Conservation (phyloP, 352 stramenopile genomes). For the Stramenopiles sp. region DNA sequence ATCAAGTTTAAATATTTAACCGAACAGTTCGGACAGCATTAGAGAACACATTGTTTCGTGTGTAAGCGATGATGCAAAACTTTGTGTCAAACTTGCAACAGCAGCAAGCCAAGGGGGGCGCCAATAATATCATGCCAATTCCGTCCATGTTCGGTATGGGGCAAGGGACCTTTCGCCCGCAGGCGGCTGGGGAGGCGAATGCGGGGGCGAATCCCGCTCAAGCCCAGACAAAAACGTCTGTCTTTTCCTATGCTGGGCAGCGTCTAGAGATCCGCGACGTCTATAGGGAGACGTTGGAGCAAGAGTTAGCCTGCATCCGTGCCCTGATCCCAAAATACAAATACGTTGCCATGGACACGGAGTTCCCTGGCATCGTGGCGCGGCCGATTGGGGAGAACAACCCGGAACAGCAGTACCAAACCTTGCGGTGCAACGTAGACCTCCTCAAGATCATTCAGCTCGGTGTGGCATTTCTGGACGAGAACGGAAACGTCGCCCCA, state of each 20-base stretch:
- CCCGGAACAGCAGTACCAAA: slow-evolving; percentile 96
- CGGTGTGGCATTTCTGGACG: slow-evolving; percentile 86
- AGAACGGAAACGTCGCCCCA: slow-evolving; percentile 74
- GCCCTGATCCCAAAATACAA: slow-evolving; percentile 82
- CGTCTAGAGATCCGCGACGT: slow-evolving; percentile 76
- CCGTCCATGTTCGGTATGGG: too few relatives aligned
- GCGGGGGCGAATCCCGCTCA: too few relatives aligned
- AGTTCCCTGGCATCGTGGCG: slow-evolving; percentile 95
- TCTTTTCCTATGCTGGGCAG: not conserved
- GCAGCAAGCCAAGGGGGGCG: too few relatives aligned
- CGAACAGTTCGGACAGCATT: too few relatives aligned
- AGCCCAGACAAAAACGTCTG: not conserved
- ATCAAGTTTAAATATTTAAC: too few relatives aligned
- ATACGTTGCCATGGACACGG: slow-evolving; percentile 98
- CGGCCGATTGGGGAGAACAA: slow-evolving; percentile 86
- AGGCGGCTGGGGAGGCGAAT: too few relatives aligned
- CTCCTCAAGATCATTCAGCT: slow-evolving; percentile 96
- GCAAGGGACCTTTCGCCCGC: too few relatives aligned
- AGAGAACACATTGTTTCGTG: too few relatives aligned
- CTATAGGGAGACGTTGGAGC: slow-evolving; percentile 71
- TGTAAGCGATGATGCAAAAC: too few relatives aligned
- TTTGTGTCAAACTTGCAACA: too few relatives aligned
- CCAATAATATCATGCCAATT: too few relatives aligned
- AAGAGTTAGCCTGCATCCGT: slow-evolving; percentile 84
- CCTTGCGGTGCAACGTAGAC: slow-evolving; percentile 94